Percentiles rank a stretch among this genome's conserved stretches.
These are phyloP conservation scores for Tuber calosporum DNA, from an alignment of 495 filamentous ascomycete genomes.

Conservation along the genomic window DNA sequence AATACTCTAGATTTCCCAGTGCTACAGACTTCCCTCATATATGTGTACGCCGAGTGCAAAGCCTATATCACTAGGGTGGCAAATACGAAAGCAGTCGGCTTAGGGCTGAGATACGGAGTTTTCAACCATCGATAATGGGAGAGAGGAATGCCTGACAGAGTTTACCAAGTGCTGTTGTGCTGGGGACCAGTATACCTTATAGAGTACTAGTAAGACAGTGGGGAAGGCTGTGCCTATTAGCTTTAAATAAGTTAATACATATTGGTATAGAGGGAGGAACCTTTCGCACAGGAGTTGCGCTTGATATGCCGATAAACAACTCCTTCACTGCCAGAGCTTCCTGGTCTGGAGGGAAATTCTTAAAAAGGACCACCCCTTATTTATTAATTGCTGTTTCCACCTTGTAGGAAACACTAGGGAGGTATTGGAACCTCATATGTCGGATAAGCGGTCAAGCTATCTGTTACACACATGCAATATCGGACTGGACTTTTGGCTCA, in stretches of 20 bases:
- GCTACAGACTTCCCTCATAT: constrained; percentile 75
- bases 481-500: too few species aligned
- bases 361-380: constrained; percentile 57
- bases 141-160: constrained; percentile 65
- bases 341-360: constrained; percentile 57
- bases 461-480: constrained; percentile 34
- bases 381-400: constrained; percentile 55
- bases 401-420: constrained; percentile 47
- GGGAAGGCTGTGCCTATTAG: too few species aligned
- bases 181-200: constrained; percentile 82
- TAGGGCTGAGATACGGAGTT: constrained; percentile 60
- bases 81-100: constrained; percentile 74
- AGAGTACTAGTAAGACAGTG: constrained; percentile 63
- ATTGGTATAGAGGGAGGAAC: constrained; percentile 31
- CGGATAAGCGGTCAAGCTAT: constrained; percentile 51
- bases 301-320: constrained; percentile 52
- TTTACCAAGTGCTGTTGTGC: constrained; percentile 69
- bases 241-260: constrained; percentile 22
- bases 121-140: too few species aligned
- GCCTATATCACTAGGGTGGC: constrained; percentile 62
- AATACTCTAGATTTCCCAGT: constrained; percentile 80
- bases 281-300: too few species aligned
- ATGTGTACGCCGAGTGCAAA: constrained; percentile 83
- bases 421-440: constrained; percentile 52
- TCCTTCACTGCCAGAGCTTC: too few species aligned